A percentile compares a stretch with the other conserved stretches of the same genome.
These are phyloP conservation scores for Domatiomyces catenatus DNA, from an alignment of 2,329 filamentous ascomycete species.

Conservation along the genomic window DNA sequence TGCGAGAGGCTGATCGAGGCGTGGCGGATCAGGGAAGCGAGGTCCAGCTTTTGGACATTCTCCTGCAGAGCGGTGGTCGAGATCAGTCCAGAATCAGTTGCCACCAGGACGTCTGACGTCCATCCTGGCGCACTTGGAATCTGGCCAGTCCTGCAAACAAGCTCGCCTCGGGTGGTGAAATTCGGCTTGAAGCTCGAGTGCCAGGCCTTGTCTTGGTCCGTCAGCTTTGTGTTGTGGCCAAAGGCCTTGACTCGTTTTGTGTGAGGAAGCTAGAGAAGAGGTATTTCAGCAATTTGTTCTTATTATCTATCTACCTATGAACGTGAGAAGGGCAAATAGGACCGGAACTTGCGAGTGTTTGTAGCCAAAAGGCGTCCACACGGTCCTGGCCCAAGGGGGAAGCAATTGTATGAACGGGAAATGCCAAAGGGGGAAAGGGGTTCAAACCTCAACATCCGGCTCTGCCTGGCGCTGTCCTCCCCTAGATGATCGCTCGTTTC, in stretches of 20 bases:
- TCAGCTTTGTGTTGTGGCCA: constrained; percentile 45
- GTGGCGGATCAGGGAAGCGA: background rate
- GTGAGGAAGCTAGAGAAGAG: constrained; percentile 61
- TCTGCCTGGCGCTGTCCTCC: constrained; percentile 41
- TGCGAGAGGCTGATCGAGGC: constrained; percentile 33
- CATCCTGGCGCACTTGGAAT: background rate
- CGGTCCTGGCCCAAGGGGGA: constrained; percentile 1
- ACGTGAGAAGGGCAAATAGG: background rate
- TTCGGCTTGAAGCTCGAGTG: constrained; percentile 44
- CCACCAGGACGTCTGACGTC: background rate
- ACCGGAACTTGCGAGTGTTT: background rate
- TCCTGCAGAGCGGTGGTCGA: background rate
- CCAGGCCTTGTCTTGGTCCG: constrained; percentile 49
- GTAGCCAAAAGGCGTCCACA: constrained; percentile 1
- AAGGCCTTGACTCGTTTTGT: constrained; percentile 60
- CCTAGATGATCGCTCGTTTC: constrained; percentile 41
- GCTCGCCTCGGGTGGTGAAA: constrained; percentile 9
- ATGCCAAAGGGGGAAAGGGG: constrained; percentile 20
- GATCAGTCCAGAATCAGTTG: background rate
- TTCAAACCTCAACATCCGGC: constrained; percentile 80
- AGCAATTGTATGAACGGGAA: constrained; percentile 16
- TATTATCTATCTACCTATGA: constrained; percentile 28
- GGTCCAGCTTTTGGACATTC: background rate
- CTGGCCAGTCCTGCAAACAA: constrained; percentile 8
- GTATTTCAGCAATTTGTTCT: constrained; percentile 26